phyloP scores from a whole-genome alignment of 768 basidiomycete genomes.

The Serendipita sp. region DNA sequence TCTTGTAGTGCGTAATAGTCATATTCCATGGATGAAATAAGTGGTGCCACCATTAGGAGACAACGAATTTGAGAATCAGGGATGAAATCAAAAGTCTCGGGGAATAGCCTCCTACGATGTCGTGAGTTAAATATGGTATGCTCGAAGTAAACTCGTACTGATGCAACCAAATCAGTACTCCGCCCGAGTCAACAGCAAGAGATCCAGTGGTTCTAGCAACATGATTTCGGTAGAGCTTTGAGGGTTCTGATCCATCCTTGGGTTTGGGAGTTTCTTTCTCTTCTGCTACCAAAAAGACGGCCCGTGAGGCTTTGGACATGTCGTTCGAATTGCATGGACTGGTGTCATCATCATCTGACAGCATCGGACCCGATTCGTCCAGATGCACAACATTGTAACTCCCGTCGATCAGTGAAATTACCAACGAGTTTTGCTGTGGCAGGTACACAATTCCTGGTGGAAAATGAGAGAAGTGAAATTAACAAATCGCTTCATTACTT shows the following conservation, averaged over 20 bases:
- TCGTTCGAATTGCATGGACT: constrained; percentile 9
- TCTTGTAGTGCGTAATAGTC: background rate
- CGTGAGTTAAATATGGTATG: background rate
- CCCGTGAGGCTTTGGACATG: constrained; percentile 36
- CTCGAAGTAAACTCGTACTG: background rate
- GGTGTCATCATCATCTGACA: constrained; percentile 11
- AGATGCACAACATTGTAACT: constrained; percentile 46
- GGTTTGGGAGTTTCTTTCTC: background rate
- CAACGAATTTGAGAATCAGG: background rate
- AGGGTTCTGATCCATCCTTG: background rate
- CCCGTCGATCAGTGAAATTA: constrained; percentile 53
- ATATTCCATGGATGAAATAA: background rate
- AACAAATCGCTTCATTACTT: background rate
- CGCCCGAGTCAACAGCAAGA: background rate
- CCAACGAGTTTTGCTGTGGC: constrained; percentile 31
- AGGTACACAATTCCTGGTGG: constrained; percentile 29
- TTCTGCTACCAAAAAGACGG: constrained; percentile 27
- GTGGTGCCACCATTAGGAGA: background rate
- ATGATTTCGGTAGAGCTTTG: background rate
- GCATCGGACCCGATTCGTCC: constrained; percentile 29
- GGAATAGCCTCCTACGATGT: background rate
- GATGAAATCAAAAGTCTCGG: background rate
- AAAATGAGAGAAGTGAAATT: no score
- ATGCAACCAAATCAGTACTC: background rate
- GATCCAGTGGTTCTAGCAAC: background rate